These are phyloP conservation scores for Mycena kentingensis DNA, from an alignment of 768 basidiomycete genomes.

Conservation along the genomic window DNA sequence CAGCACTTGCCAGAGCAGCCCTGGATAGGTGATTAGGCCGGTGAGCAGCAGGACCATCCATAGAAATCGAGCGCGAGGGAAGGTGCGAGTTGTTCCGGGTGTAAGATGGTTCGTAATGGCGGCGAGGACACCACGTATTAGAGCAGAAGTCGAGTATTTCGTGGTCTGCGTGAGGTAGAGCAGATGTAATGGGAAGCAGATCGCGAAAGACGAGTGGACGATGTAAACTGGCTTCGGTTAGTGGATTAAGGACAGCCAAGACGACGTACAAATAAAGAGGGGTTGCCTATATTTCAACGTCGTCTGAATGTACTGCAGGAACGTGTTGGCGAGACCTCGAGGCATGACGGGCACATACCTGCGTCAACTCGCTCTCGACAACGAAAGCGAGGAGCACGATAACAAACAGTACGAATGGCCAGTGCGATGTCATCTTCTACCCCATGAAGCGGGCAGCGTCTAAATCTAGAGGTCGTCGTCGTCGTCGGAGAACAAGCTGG, in stretches of 20 bases:
- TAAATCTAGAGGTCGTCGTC: too few relatives aligned
- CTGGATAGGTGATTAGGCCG: constrained; percentile 61
- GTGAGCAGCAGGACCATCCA: constrained; percentile 48
- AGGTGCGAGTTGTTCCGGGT: constrained; percentile 30
- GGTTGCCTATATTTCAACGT: constrained; percentile 80
- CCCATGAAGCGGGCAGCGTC: constrained; percentile 32
- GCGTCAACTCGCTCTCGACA: constrained; percentile 71
- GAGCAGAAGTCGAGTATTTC: constrained; percentile 45
- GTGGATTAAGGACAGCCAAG: constrained; percentile 2
- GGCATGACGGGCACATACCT: constrained; percentile 48
- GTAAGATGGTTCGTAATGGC: constrained; percentile 52
- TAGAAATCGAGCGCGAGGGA: constrained; percentile 41
- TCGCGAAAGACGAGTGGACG: constrained; percentile 78
- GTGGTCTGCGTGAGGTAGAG: constrained; percentile 58
- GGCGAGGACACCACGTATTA: constrained; percentile 53
- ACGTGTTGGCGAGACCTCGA: background rate
- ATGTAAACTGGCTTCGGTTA: constrained; percentile 58
- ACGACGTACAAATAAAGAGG: constrained; percentile 77
- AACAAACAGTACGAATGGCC: constrained; percentile 58
- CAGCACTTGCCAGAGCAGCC: constrained; percentile 77
- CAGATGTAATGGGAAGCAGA: constrained; percentile 85
- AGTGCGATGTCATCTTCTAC: constrained; percentile 26
- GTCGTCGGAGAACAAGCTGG: too few relatives aligned
- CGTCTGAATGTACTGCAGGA: constrained; percentile 73
- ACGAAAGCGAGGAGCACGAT: constrained; percentile 72